Evolutionary conservation across 139 green algal genomes (phyloP).

Genomic region (Eudorina sp.): DNA sequence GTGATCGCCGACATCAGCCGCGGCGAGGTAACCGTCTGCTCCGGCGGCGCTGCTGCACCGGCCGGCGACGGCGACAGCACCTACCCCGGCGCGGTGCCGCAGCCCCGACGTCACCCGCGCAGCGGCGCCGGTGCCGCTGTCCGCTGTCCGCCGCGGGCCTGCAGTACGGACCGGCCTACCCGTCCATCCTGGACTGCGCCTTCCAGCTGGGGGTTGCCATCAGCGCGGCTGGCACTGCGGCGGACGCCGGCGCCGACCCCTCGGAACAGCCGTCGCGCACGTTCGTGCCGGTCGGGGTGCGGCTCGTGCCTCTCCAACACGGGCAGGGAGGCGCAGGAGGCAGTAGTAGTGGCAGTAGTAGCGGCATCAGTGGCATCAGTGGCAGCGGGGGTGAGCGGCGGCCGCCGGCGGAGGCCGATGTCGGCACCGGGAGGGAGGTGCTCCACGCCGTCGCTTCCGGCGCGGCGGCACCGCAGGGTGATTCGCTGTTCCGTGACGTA

Average conservation of each 20-base stretch:
- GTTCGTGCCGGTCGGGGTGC: slow-evolving; percentile 51
- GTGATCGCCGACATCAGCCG: slow-evolving; percentile 3
- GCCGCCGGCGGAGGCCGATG: not conserved
- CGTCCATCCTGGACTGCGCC: slow-evolving; percentile 63
- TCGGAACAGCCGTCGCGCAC: not conserved
- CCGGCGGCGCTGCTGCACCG: too few relatives aligned
- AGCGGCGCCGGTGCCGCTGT: slow-evolving; percentile 43
- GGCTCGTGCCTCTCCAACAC: not conserved
- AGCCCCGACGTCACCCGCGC: too few relatives aligned
- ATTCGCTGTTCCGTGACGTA: too few relatives aligned
- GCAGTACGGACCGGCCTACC: slow-evolving; percentile 87
- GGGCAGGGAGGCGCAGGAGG: not conserved
- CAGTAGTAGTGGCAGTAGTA: not conserved
- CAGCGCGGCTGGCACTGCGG: not conserved
- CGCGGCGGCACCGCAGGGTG: not conserved
- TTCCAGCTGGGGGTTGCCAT: slow-evolving; percentile 75
- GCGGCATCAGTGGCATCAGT: too few relatives aligned
- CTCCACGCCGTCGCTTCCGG: not conserved
- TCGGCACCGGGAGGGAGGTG: too few relatives aligned
- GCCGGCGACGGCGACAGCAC: not conserved
- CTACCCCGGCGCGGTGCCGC: not conserved
- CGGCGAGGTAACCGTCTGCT: too few relatives aligned
- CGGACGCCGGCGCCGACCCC: not conserved
- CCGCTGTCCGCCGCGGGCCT: slow-evolving; percentile 78
- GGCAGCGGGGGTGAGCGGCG: not conserved